Evolutionary conservation across 371 early-diverging fungal genomes (phyloP).

Genomic region (Mortierella sp.): DNA sequence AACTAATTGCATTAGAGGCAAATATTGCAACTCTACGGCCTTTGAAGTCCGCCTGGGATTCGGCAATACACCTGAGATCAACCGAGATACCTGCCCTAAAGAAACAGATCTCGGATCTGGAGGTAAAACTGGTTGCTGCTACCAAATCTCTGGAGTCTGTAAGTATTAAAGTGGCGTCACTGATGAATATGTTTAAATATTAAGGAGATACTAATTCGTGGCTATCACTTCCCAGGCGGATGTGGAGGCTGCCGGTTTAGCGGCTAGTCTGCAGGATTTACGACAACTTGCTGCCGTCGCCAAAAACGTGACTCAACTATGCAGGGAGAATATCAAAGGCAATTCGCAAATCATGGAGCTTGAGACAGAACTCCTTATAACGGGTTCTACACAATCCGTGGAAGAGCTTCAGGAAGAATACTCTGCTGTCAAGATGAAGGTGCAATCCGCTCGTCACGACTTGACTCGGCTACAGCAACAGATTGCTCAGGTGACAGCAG

Average conservation of each 20-base stretch:
- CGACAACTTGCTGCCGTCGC: constrained; percentile 33
- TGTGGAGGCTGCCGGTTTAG: constrained; percentile 12
- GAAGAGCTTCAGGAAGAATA: constrained; percentile 77
- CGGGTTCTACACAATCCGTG: constrained; percentile 75
- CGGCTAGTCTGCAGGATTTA: constrained; percentile 33
- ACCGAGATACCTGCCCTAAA: constrained; percentile 44
- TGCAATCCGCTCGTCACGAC: constrained; percentile 55
- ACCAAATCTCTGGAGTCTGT: constrained; percentile 23
- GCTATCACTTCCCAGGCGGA: constrained; percentile 19
- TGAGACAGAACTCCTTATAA: constrained; percentile 68
- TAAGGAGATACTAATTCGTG: background rate
- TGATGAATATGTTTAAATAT: background rate
- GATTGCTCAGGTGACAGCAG: constrained; percentile 36
- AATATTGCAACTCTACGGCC: constrained; percentile 55
- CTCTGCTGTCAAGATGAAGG: constrained; percentile 62
- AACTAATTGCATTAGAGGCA: constrained; percentile 38
- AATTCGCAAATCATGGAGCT: constrained; percentile 60
- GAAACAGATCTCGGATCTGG: constrained; percentile 48
- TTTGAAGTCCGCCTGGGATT: constrained; percentile 40
- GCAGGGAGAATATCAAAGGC: constrained; percentile 57
- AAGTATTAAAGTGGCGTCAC: background rate
- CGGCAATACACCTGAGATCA: constrained; percentile 18
- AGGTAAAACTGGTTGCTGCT: constrained; percentile 3
- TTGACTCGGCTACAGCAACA: constrained; percentile 32
- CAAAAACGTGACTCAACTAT: constrained; percentile 58